These are phyloP conservation scores for Misopates orontium DNA, from an alignment of 257 asterid genomes.

Conservation along the genomic window DNA sequence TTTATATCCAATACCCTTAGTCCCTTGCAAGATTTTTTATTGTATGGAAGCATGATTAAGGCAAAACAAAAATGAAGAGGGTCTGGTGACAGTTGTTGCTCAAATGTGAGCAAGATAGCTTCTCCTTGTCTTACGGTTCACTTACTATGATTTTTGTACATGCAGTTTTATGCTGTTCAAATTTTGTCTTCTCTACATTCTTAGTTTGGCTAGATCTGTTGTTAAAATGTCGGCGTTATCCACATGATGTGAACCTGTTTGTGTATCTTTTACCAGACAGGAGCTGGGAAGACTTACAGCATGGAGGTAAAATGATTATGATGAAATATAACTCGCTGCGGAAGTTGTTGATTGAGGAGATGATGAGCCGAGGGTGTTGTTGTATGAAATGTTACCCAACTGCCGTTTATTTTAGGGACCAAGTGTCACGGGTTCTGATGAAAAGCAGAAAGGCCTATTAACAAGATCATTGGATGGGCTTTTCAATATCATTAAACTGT, in stretches of 20 bases:
- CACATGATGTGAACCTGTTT: constrained; percentile 22
- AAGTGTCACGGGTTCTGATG: constrained; percentile 48
- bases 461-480: constrained; percentile 73
- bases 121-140: neutral
- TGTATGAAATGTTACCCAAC: constrained; percentile 18
- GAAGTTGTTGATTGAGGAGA: too few species aligned
- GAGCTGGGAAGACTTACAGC: constrained; percentile 93
- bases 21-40: too few species aligned
- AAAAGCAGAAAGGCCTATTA: constrained; percentile 61
- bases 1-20: too few species aligned
- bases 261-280: constrained; percentile 56
- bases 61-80: too few species aligned
- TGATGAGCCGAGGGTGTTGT: too few species aligned
- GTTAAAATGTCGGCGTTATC: constrained; percentile 11
- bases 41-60: too few species aligned
- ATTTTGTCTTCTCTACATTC: neutral
- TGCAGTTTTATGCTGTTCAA: neutral
- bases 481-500: constrained; percentile 44
- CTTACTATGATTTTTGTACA: constrained; percentile 10
- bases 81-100: too few species aligned
- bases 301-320: constrained; percentile 65
- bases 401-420: constrained; percentile 57
- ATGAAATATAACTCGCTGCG: constrained; percentile 8
- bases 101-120: too few species aligned
- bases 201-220: constrained; percentile 17